Base-by-base conservation (phyloP, 345 rosid genomes). In the Hirschfeldia incana region DNA sequence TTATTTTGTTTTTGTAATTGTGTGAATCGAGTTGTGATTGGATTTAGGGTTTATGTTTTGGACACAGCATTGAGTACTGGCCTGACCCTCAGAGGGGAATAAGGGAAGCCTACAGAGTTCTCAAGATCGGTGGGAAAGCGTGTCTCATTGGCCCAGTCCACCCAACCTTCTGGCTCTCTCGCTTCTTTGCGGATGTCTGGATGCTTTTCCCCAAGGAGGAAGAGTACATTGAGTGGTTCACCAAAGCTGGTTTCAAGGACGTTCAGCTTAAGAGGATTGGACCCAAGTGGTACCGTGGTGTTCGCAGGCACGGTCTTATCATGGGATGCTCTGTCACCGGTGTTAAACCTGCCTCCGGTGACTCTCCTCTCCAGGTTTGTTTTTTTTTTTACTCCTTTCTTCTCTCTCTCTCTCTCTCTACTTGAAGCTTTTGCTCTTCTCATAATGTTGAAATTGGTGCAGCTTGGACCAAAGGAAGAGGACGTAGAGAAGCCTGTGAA, bases 151-250 rank as follows among this genome's bases (percentile, higher is more conserved):
- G 99, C 73, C 99, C 99, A 0, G 99, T 95, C 71, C 84, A 95
- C 84, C 99, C 99, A 57, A 93, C 97, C 74, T 90, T 88, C 83
- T 93, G 98, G 98, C 73, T 93, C 80, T 93, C 99, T 76, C 94
- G 94, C 71, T 95, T 93, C 91, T 95, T 95, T 84, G 90, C 99
- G 1, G 99, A 95, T 82, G 94, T 82, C 4, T 95, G 98, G 99
- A 95, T 95, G 99, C 90, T 95, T 72, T 95, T 95, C 87, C 99
- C 99, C 1, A 95, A 90, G 86, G 99, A 95, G 84, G 99, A 95
- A 86, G 99, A 95, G 85, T 95, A 95, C 84, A 90, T 93, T 26
- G 97, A 95, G 51, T 95, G 99, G 99, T 95, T 95, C 76, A 64
- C 75, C 53, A 93, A 89, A 59, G 99, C 99, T 37, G 99, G 97